A percentile compares a stretch with the other conserved stretches of the same genome.
phyloP scores from a whole-genome alignment of 2,329 filamentous ascomycete genomes.

The Fusarium sp. region DNA sequence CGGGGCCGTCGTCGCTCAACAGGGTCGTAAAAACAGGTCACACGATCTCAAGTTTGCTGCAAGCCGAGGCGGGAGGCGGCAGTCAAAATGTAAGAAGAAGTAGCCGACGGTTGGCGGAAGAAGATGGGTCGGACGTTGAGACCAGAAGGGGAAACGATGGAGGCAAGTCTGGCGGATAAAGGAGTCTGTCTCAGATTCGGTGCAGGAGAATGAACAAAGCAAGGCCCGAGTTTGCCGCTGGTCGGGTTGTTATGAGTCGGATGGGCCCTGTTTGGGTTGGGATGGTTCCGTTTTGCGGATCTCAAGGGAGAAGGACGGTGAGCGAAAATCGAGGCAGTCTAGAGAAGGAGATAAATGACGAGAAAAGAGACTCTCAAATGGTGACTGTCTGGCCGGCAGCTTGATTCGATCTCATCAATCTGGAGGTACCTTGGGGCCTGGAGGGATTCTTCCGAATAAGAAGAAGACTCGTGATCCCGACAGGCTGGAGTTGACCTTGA shows the following conservation, averaged over 20 bases:
- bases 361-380: slow-evolving; percentile 13
- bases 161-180: slow-evolving; percentile 37
- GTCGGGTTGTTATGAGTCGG: slow-evolving; percentile 22
- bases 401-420: slow-evolving; percentile 37
- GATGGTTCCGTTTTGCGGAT: slow-evolving; percentile 30
- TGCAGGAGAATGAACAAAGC: slow-evolving; percentile 37
- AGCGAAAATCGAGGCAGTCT: slow-evolving; percentile 19
- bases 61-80: slow-evolving; percentile 37
- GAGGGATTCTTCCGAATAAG: not conserved
- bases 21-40: slow-evolving; percentile 25
- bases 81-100: slow-evolving; percentile 37
- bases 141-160: slow-evolving; percentile 35
- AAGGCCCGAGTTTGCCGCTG: slow-evolving; percentile 30
- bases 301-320: slow-evolving; percentile 39
- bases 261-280: slow-evolving; percentile 23
- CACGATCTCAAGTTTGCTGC: slow-evolving; percentile 42
- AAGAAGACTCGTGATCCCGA: slow-evolving; percentile 25
- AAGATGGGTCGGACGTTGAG: slow-evolving; percentile 29
- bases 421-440: slow-evolving; percentile 29
- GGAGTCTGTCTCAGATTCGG: slow-evolving; percentile 42
- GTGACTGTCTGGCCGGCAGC: slow-evolving; percentile 35
- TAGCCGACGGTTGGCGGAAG: slow-evolving; percentile 17
- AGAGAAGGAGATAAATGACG: slow-evolving; percentile 6
- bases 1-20: slow-evolving; percentile 20
- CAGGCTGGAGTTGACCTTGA: slow-evolving; percentile 1